Percentiles rank a stretch among this genome's conserved stretches.
These are phyloP conservation scores for Suhomyces tanzawaensis DNA, from an alignment of 805 yeast genomes.

Conservation along the genomic window DNA sequence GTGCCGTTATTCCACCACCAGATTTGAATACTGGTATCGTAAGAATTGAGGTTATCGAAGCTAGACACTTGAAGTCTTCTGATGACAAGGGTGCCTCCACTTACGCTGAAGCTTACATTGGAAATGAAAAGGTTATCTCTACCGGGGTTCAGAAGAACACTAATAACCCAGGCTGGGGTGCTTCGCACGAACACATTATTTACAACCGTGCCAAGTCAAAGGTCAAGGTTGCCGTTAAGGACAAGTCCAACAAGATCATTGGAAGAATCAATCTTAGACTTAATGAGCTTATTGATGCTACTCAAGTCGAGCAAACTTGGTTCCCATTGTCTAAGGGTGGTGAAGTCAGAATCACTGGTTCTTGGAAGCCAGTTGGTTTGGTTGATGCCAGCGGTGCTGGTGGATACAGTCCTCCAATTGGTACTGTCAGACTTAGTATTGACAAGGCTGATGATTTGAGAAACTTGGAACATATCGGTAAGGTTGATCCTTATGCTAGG, in stretches of 20 bases:
- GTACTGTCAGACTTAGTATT: constrained; percentile 75
- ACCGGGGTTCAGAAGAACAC: constrained; percentile 59
- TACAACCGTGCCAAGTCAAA: constrained; percentile 69
- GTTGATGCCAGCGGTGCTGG: constrained; percentile 64
- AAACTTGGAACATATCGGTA: constrained; percentile 86
- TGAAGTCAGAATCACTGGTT: constrained; percentile 63
- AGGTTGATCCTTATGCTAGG: constrained; percentile 87
- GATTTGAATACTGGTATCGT: constrained; percentile 93
- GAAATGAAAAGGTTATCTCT: constrained; percentile 56
- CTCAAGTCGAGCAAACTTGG: constrained; percentile 77
- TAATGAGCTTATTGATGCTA: constrained; percentile 69
- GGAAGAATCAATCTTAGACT: constrained; percentile 59
- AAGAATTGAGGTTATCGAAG: constrained; percentile 61
- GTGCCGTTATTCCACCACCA: constrained; percentile 81
- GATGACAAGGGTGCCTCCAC: constrained; percentile 55
- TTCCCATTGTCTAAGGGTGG: constrained; percentile 73
- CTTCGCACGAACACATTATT: constrained; percentile 63
- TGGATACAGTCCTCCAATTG: constrained; percentile 93
- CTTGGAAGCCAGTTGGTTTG: constrained; percentile 85
- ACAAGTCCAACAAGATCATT: constrained; percentile 52
- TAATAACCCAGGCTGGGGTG: constrained; percentile 66
- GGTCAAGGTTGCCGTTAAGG: constrained; percentile 64
- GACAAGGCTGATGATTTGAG: constrained; percentile 70
- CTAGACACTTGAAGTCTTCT: constrained; percentile 48
- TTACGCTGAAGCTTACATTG: constrained; percentile 68